Evolutionary conservation across 495 filamentous ascomycete species (phyloP).

Genomic region (Neurospora africana): DNA sequence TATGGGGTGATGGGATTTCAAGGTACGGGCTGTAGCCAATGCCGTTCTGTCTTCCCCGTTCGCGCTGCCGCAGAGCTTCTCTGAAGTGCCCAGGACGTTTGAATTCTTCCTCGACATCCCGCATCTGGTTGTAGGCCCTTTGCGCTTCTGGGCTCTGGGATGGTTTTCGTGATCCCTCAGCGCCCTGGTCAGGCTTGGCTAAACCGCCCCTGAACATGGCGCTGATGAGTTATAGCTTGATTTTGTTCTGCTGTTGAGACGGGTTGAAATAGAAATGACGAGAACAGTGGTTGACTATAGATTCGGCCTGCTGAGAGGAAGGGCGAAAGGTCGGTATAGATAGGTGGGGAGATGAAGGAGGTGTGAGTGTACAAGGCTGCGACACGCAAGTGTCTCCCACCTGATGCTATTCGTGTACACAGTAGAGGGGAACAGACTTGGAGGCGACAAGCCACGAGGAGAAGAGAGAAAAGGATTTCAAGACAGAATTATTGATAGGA

Average conservation of each 20-base stretch:
- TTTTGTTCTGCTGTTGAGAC: not conserved
- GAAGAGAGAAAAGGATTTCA: not conserved
- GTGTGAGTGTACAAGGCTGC: not conserved
- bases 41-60: not conserved
- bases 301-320: no score
- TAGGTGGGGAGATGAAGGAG: not conserved
- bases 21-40: not conserved
- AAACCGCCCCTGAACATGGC: not conserved
- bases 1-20: not conserved
- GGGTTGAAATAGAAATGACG: not conserved
- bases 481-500: not conserved
- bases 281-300: not conserved
- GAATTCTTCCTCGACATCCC: conserved; percentile 13
- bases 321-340: not conserved
- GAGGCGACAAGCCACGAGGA: not conserved
- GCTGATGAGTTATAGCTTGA: not conserved
- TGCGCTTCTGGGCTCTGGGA: conserved; percentile 22
- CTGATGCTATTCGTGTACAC: not conserved
- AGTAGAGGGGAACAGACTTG: not conserved
- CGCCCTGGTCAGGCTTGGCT: not conserved
- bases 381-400: not conserved
- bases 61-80: not conserved
- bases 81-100: not conserved
- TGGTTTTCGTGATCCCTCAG: not conserved
- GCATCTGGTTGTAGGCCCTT: conserved; percentile 24